Evolutionary conservation across 176 grass and related monocot genomes (phyloP).

Genomic region (Eremochloa ophiuroides): DNA sequence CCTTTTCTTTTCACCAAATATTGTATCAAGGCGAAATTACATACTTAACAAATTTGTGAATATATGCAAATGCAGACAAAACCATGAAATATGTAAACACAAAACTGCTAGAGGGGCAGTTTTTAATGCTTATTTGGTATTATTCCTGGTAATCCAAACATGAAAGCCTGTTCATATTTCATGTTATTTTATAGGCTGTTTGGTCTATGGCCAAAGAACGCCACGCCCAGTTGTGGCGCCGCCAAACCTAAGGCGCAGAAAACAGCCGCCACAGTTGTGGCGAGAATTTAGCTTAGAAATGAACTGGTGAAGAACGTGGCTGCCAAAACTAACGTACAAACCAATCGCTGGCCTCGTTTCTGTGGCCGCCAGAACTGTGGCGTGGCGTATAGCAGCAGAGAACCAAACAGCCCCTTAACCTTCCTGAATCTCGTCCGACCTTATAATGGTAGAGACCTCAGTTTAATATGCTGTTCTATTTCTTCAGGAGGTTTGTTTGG

Average conservation of each 20-base stretch:
- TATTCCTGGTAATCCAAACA: neutral
- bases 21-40: neutral
- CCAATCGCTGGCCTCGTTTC: too few species aligned
- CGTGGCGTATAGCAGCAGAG: too few species aligned
- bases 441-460: slow-evolving; percentile 7
- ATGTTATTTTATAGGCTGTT: too few species aligned
- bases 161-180: neutral
- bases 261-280: too few species aligned
- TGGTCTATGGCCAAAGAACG: too few species aligned
- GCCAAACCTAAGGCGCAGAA: too few species aligned
- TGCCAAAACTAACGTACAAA: too few species aligned
- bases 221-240: too few species aligned
- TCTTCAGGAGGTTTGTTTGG: slow-evolving; percentile 64
- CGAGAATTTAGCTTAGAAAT: too few species aligned
- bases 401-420: too few species aligned
- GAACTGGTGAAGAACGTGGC: too few species aligned
- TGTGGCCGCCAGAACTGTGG: too few species aligned
- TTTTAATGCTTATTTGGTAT: neutral
- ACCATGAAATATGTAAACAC: neutral
- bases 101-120: neutral
- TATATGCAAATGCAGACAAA: neutral
- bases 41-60: neutral
- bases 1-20: neutral
- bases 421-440: neutral
- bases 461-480: slow-evolving; percentile 5